Evolutionary conservation across 2,329 filamentous ascomycete genomes (phyloP).

Genomic region (Penicillium thymicola): DNA sequence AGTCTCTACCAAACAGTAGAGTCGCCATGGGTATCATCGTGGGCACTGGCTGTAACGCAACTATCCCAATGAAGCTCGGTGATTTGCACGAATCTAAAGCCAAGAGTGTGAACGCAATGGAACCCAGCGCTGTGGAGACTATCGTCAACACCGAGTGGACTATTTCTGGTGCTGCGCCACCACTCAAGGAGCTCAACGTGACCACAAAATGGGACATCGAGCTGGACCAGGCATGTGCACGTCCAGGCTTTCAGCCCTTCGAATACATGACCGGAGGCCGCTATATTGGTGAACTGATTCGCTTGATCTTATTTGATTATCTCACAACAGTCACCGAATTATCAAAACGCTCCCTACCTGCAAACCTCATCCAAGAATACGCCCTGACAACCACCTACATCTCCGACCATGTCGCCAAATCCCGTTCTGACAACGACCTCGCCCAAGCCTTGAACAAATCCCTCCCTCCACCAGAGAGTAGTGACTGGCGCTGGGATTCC

Average conservation of each 20-base stretch:
- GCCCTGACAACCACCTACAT: constrained; percentile 69
- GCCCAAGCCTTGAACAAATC: constrained; percentile 50
- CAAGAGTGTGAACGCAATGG: constrained; percentile 47
- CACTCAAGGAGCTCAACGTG: constrained; percentile 57
- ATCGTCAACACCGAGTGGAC: constrained; percentile 84
- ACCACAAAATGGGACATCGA: constrained; percentile 68
- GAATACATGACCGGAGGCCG: constrained; percentile 81
- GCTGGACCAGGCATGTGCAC: constrained; percentile 65
- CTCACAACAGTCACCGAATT: constrained; percentile 47
- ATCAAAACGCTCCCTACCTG: constrained; percentile 49
- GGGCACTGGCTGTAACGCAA: constrained; percentile 78
- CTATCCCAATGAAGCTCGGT: constrained; percentile 65
- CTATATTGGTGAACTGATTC: constrained; percentile 73
- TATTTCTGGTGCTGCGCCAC: constrained; percentile 69
- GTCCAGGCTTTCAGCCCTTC: constrained; percentile 73
- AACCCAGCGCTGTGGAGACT: constrained; percentile 58
- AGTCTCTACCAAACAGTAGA: constrained; percentile 58
- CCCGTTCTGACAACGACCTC: constrained; percentile 50
- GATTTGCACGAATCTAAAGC: constrained; percentile 64
- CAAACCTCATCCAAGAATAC: constrained; percentile 56
- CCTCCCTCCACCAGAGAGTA: constrained; percentile 47
- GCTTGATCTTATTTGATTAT: constrained; percentile 67
- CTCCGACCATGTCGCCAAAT: constrained; percentile 62
- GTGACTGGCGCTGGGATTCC: constrained; percentile 61
- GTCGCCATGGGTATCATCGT: constrained; percentile 78